Evolutionary conservation across 2,329 filamentous ascomycete genomes (phyloP).

Genomic region (Gliomastix tumulicola): DNA sequence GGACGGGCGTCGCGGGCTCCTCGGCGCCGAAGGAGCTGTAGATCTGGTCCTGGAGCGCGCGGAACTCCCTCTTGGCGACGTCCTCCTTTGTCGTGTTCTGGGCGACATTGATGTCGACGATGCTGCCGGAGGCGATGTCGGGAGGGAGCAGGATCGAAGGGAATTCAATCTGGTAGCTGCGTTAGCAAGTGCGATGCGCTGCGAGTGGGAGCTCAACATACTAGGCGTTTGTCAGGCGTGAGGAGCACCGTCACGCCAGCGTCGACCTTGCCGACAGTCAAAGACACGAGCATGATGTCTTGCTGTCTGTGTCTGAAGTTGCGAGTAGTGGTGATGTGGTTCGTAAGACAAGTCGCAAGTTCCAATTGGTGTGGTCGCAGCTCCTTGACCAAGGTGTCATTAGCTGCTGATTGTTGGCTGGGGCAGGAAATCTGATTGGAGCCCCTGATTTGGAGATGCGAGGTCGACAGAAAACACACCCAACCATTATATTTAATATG

Average conservation of each 20-base stretch:
- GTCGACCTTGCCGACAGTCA: conserved; percentile 98
- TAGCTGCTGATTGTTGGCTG: no score
- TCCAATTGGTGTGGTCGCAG: no score
- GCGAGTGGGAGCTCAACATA: conserved; percentile 41
- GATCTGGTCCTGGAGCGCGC: conserved; percentile 82
- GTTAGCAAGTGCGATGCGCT: conserved; percentile 10
- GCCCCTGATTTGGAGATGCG: no score
- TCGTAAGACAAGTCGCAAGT: no score
- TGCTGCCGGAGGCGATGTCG: conserved; percentile 91
- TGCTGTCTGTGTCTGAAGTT: no score
- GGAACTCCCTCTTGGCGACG: conserved; percentile 68
- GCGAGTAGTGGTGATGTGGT: no score
- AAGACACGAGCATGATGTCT: conserved; percentile 91
- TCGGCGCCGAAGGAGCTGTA: conserved; percentile 76
- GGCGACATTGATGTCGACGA: conserved; percentile 93
- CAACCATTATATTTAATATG: no score
- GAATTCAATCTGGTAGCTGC: conserved; percentile 75
- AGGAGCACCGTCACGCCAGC: conserved; percentile 95
- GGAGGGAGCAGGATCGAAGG: conserved; percentile 93
- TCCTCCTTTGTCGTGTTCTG: conserved; percentile 78
- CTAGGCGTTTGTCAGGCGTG: conserved; percentile 93
- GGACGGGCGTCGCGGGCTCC: conserved; percentile 67
- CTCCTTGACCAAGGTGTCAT: no score
- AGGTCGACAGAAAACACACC: no score
- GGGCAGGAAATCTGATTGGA: no score